Evolutionary conservation across 768 basidiomycete species (phyloP).

Genomic region (Suillus hirtellus): DNA sequence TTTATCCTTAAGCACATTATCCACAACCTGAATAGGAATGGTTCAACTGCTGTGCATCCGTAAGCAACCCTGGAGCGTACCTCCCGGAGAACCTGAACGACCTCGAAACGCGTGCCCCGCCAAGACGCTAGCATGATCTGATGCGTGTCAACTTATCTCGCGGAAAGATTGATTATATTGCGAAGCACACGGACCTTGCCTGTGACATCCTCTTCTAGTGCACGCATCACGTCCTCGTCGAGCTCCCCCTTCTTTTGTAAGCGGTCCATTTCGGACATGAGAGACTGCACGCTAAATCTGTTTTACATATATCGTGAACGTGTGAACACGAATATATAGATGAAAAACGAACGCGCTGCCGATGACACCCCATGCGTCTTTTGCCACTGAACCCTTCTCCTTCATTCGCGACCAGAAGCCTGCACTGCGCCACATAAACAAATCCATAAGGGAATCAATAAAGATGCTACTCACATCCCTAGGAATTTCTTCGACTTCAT

Average conservation of each 20-base stretch:
- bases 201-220: conserved; percentile 89
- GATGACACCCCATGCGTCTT: conserved; percentile 96
- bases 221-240: conserved; percentile 80
- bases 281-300: conserved; percentile 28
- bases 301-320: conserved; percentile 31
- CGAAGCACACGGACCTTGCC: conserved; percentile 63
- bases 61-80: conserved; percentile 25
- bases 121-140: conserved; percentile 95
- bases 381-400: conserved; percentile 90
- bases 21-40: conserved; percentile 55
- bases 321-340: conserved; percentile 8
- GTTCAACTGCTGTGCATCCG: conserved; percentile 14
- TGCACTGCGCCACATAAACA: conserved; percentile 45
- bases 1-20: conserved; percentile 82
- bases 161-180: background rate
- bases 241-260: conserved; percentile 88
- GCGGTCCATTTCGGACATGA: conserved; percentile 80
- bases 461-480: conserved; percentile 66
- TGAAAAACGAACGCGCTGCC: conserved; percentile 79
- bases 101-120: conserved; percentile 96
- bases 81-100: conserved; percentile 85
- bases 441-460: conserved; percentile 9
- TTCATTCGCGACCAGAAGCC: conserved; percentile 94
- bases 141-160: conserved; percentile 4
- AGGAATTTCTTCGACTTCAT: conserved; percentile 90